Evolutionary conservation across 208 protist species (phyloP), one percentile per base, ranked within the genome.

Genomic region (Spongospora subterranea): DNA sequence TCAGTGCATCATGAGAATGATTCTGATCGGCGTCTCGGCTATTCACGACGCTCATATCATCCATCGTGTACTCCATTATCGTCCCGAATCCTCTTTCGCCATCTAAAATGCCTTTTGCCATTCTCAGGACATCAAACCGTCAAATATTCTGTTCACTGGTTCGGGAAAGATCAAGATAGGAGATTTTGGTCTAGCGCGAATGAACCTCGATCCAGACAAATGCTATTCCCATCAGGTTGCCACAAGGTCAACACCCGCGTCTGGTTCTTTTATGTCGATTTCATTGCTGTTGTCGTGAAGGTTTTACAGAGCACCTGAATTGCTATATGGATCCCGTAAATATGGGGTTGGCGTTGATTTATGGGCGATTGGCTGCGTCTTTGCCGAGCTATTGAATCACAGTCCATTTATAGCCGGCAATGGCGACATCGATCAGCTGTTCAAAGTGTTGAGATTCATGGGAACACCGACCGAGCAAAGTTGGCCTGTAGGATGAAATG

Each of bases 241-340:
- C 13, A 96, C 96, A 0, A 77, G 96, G n/a, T n/a, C n/a, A n/a
- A n/a, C n/a, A n/a, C n/a, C n/a, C n/a, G n/a, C n/a, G n/a, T n/a
- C n/a, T n/a, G n/a, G n/a, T n/a, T n/a, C n/a, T n/a, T n/a, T n/a
- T n/a, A n/a, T n/a, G n/a, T n/a, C n/a, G n/a, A n/a, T n/a, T n/a
- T n/a, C n/a, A n/a, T n/a, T n/a, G n/a, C n/a, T n/a, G n/a, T n/a
- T n/a, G n/a, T n/a, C n/a, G n/a, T n/a, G n/a, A n/a, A n/a, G n/a
- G 50, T 97, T 95, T 94, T 98, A 98, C 91, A 77, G 96, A 46
- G 95, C 97, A 0, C 97, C 97, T 35, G 97, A 97, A 94, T 90
- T 97, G 39, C 90, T 98, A 0, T 94, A 96, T 45, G 95, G 96
- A 17, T 60, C 92, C 38, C 93, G 94, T 53, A 88, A 94, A 45